phyloP scores from a whole-genome alignment of 2,329 filamentous ascomycete species.

The Paradendryphiella salina region DNA sequence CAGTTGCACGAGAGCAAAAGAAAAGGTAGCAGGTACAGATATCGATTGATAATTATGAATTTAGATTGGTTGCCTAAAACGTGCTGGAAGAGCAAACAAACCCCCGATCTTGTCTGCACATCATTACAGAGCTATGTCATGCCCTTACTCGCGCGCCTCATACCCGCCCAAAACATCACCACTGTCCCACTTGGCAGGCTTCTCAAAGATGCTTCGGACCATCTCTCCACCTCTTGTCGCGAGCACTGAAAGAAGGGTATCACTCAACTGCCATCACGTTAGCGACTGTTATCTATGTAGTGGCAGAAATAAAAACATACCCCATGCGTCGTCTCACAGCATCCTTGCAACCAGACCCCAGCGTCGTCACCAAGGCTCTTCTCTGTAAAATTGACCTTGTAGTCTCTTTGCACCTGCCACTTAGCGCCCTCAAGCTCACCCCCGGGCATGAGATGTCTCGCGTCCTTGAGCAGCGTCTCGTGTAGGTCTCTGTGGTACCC shows the following conservation, averaged over 20 bases:
- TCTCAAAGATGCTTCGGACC: slow-evolving; percentile 71
- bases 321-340: slow-evolving; percentile 89
- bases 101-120: not conserved
- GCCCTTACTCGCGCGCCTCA: slow-evolving; percentile 19
- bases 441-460: slow-evolving; percentile 67
- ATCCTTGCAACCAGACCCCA: slow-evolving; percentile 91
- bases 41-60: too few species aligned
- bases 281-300: slow-evolving; percentile 6
- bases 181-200: slow-evolving; percentile 33
- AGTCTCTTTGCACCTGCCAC: slow-evolving; percentile 75
- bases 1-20: too few species aligned
- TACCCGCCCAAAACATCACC: slow-evolving; percentile 32
- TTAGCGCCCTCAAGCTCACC: slow-evolving; percentile 51
- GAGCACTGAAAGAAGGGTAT: slow-evolving; percentile 78
- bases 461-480: slow-evolving; percentile 69
- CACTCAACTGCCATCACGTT: slow-evolving; percentile 63
- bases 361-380: slow-evolving; percentile 71
- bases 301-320: slow-evolving; percentile 61
- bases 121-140: not conserved
- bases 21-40: too few species aligned
- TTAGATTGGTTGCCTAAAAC: too few species aligned
- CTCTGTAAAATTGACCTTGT: slow-evolving; percentile 71
- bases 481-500: slow-evolving; percentile 82
- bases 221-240: slow-evolving; percentile 76
- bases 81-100: not conserved